Evolutionary conservation across 345 rosid species (phyloP), one percentile per base, ranked within the genome.

Genomic region (Ceriops tagal): DNA sequence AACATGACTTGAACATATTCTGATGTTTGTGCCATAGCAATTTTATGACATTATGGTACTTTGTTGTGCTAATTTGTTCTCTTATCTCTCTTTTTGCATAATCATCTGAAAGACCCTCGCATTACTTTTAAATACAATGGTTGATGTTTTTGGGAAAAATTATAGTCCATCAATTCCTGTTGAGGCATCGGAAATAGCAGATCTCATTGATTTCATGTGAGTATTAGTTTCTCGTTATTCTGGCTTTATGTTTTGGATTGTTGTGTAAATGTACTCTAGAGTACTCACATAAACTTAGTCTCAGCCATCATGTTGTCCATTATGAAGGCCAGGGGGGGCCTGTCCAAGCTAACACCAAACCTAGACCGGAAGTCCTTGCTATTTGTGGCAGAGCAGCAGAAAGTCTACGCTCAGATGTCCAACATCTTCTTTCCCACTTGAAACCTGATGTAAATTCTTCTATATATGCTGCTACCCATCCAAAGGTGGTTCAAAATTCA

Each of bases 281-380:
- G 20, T 28, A 59, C 47, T 52, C 60, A 28, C 22, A 27, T 62
- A 1, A 43, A 20, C 19, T 3, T 5, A 1, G 24, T 66, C 58
- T 63, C 87, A 92, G 99, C 64, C 97, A 92, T 80, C 97, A 96
- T 58, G 81, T 88, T 6, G 77, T 96, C 83, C 98, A 96, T 76
- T 96, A 85, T 24, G 98, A 92, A 83, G 99, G 95, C 51, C 95
- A 92, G 66, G 97, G 92, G 63, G 97, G 96, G 64, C 96, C 97
- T 16, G 97, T 96, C 18, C 98, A 96, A 80, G 66, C 85, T 34
- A 88, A 75, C 84, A 92, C 97, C 92, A 92, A 87, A 77, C 95
- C 96, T 26, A 78, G 93, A 72, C 80, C 86, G 1, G 96, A 92
- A 68, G 85, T 92, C 47, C 84, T 96, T 76, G 85, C 71, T 21